Conservation (phyloP, 2,329 filamentous ascomycete genomes). For the Pseudogymnoascus sp. region DNA sequence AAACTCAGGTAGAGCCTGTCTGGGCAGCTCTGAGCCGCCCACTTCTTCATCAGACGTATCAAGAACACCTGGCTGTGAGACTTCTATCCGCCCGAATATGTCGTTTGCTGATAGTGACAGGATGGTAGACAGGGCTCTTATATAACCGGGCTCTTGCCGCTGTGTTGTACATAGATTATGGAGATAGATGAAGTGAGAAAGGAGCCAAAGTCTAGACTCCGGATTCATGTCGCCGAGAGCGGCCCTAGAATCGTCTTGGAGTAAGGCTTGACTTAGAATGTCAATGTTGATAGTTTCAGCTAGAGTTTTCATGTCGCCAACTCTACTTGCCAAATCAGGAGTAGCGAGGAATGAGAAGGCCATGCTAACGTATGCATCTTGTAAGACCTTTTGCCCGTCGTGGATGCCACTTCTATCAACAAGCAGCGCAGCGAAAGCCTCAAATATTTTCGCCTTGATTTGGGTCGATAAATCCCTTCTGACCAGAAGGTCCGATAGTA, state of each 20-base stretch:
- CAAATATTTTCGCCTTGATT: background rate
- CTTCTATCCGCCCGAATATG: constrained; percentile 39
- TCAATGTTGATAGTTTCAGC: constrained; percentile 20
- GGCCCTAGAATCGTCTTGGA: constrained; percentile 11
- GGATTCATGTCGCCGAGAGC: constrained; percentile 14
- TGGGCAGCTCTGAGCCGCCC: constrained; percentile 17
- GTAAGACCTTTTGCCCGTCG: background rate
- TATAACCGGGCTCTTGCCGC: constrained; percentile 33
- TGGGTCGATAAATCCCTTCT: background rate
- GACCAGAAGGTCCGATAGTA: background rate
- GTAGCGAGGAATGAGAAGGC: constrained; percentile 25
- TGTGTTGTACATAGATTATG: constrained; percentile 31
- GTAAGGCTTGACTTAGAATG: constrained; percentile 19
- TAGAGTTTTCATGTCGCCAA: constrained; percentile 20
- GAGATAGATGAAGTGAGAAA: constrained; percentile 58
- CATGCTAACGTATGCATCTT: constrained; percentile 22
- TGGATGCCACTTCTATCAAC: background rate
- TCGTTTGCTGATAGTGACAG: constrained; percentile 43
- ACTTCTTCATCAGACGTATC: constrained; percentile 19
- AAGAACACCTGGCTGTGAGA: constrained; percentile 35
- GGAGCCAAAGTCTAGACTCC: constrained; percentile 48
- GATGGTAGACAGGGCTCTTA: constrained; percentile 46
- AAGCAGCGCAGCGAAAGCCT: background rate
- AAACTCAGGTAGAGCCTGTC: constrained; percentile 40
- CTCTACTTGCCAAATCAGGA: constrained; percentile 19